Percentiles rank a stretch among this genome's conserved stretches.
Evolutionary conservation across 306 rosid genomes (phyloP).

Genomic region (Vigna trinervia): DNA sequence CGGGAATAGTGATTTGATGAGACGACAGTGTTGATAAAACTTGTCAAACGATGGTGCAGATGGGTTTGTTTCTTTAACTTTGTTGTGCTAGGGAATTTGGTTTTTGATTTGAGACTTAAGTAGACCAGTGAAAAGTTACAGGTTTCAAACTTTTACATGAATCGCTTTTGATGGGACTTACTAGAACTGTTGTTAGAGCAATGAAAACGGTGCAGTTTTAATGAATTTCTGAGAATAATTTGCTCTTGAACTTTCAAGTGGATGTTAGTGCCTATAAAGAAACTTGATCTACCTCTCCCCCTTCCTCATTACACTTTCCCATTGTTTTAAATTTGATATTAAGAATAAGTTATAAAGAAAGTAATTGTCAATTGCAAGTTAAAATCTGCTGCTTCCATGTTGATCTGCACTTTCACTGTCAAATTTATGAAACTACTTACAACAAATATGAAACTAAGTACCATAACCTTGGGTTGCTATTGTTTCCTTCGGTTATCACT

Average conservation of each 20-base stretch:
- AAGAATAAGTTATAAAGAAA: neutral
- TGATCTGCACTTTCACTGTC: neutral
- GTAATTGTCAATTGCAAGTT: neutral
- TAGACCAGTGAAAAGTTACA: neutral
- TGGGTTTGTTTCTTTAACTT: neutral
- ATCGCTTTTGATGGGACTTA: conserved; percentile 19
- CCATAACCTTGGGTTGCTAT: neutral
- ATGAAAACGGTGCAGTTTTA: neutral
- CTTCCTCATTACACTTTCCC: neutral
- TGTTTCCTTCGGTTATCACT: neutral
- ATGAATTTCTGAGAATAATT: neutral
- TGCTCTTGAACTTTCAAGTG: conserved; percentile 16
- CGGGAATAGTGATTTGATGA: conserved; percentile 6
- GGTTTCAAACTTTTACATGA: neutral
- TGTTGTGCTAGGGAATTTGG: conserved; percentile 29
- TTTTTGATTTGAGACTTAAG: conserved; percentile 13
- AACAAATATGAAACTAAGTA: neutral
- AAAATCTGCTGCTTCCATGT: neutral
- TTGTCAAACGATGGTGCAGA: conserved; percentile 1
- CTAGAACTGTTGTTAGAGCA: conserved; percentile 26
- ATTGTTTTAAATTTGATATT: conserved; percentile 5
- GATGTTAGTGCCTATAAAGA: neutral
- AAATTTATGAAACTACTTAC: conserved; percentile 1
- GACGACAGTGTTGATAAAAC: conserved; percentile 10
- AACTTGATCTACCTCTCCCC: conserved; percentile 4